Evolutionary conservation across 371 early-diverging fungal species (phyloP).

Genomic region (Blakeslea trispora): DNA sequence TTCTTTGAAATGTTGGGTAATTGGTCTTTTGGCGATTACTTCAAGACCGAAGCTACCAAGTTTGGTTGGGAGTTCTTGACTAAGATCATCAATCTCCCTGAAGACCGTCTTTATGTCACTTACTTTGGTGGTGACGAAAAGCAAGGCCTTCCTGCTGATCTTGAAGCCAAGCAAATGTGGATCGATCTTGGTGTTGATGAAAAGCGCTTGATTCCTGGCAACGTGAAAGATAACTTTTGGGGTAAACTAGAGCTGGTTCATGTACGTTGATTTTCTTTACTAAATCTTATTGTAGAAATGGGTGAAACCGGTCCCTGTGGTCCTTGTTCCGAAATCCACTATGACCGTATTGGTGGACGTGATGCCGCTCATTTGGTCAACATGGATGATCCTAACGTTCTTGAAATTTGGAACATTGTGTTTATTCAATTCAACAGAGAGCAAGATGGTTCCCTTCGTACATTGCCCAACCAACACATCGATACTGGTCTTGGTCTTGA

Average conservation of each 20-base stretch:
- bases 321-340: slow-evolving; percentile 99
- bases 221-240: slow-evolving; percentile 99
- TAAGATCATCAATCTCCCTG: slow-evolving; percentile 82
- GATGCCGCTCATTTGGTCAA: slow-evolving; percentile 96
- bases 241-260: slow-evolving; percentile 50
- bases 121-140: slow-evolving; percentile 96
- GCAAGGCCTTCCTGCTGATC: slow-evolving; percentile 84
- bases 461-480: slow-evolving; percentile 96
- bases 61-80: slow-evolving; percentile 97
- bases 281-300: slow-evolving; percentile 84
- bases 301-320: slow-evolving; percentile 99
- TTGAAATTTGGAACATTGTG: slow-evolving; percentile 99
- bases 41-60: slow-evolving; percentile 85
- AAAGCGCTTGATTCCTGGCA: slow-evolving; percentile 87
- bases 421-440: slow-evolving; percentile 99
- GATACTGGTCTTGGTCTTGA: slow-evolving; percentile 99
- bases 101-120: slow-evolving; percentile 95
- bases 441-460: slow-evolving; percentile 84
- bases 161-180: slow-evolving; percentile 96
- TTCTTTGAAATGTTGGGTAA: slow-evolving; percentile 99
- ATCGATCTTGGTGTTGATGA: slow-evolving; percentile 87
- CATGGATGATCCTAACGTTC: slow-evolving; percentile 98
- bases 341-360: slow-evolving; percentile 97
- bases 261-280: neutral
- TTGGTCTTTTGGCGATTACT: slow-evolving; percentile 99